phyloP scores from a whole-genome alignment of 179 eudicot species.

The Spinacia oleracea region DNA sequence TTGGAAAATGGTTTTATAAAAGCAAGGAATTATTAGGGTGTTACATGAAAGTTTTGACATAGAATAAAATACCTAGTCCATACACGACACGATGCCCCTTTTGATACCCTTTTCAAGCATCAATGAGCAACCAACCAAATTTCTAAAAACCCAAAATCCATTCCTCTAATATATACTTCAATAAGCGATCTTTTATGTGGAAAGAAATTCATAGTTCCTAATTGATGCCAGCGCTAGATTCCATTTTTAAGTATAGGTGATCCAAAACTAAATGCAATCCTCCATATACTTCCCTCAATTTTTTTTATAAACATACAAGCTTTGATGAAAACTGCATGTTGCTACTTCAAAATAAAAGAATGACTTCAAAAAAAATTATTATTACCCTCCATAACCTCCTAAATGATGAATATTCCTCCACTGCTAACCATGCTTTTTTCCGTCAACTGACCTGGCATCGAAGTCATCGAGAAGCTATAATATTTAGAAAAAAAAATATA shows the following conservation, averaged over 20 bases:
- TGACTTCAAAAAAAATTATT: not conserved
- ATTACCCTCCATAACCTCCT: conserved; percentile 52
- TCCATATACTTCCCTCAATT: not conserved
- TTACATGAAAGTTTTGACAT: too few species aligned
- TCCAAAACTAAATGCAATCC: conserved; percentile 4
- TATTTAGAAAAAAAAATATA: not conserved
- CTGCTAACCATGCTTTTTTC: conserved; percentile 33
- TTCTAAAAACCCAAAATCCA: not conserved
- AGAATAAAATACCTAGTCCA: too few species aligned
- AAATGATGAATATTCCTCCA: conserved; percentile 37
- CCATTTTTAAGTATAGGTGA: not conserved
- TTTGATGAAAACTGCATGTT: not conserved
- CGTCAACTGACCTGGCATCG: conserved; percentile 55
- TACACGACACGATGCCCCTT: not conserved
- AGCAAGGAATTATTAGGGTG: too few species aligned
- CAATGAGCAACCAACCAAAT: not conserved
- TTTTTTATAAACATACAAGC: not conserved
- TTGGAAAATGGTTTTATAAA: too few species aligned
- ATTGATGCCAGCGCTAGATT: not conserved
- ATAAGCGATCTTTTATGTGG: not conserved
- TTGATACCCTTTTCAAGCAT: not conserved
- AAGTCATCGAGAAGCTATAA: conserved; percentile 65
- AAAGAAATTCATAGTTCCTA: not conserved
- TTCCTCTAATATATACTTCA: not conserved
- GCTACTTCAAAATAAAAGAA: not conserved